A percentile compares a stretch with the other conserved stretches of the same genome.
phyloP scores from a whole-genome alignment of 441 rosid species.

The Pelargonium fulgidum region DNA sequence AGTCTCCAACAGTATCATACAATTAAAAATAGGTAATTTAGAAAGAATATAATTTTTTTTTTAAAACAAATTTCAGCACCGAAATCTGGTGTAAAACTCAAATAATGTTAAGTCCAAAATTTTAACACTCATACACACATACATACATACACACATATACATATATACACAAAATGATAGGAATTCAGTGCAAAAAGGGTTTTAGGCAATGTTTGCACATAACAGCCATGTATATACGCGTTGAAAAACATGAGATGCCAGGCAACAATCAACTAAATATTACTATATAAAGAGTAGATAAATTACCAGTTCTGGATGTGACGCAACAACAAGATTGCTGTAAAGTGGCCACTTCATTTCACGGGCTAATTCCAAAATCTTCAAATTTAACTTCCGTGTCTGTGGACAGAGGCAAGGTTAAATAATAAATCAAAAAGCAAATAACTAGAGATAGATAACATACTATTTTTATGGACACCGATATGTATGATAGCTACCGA shows the following conservation, averaged over 20 bases:
- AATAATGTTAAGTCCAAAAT: too few relatives aligned
- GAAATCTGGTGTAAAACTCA: too few relatives aligned
- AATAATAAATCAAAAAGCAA: constrained; percentile 2
- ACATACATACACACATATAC: too few relatives aligned
- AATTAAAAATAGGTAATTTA: too few relatives aligned
- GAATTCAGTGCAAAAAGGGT: neutral
- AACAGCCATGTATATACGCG: neutral
- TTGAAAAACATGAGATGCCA: neutral
- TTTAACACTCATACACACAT: too few relatives aligned
- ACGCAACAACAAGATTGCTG: constrained; percentile 38
- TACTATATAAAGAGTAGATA: neutral
- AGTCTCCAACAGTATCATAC: neutral
- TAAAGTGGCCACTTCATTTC: constrained; percentile 61
- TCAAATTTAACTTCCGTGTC: constrained; percentile 65
- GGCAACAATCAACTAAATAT: constrained; percentile 3
- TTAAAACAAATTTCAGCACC: too few relatives aligned
- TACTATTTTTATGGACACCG: neutral
- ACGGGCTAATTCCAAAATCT: constrained; percentile 54
- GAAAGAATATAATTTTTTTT: neutral
- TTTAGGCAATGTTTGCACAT: neutral
- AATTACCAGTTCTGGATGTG: constrained; percentile 47
- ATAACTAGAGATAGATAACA: neutral
- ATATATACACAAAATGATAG: too few relatives aligned
- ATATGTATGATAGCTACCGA: neutral
- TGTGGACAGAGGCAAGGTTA: constrained; percentile 28